Evolutionary conservation across 495 filamentous ascomycete genomes (phyloP).

Genomic region (Aspergillus asperescens): DNA sequence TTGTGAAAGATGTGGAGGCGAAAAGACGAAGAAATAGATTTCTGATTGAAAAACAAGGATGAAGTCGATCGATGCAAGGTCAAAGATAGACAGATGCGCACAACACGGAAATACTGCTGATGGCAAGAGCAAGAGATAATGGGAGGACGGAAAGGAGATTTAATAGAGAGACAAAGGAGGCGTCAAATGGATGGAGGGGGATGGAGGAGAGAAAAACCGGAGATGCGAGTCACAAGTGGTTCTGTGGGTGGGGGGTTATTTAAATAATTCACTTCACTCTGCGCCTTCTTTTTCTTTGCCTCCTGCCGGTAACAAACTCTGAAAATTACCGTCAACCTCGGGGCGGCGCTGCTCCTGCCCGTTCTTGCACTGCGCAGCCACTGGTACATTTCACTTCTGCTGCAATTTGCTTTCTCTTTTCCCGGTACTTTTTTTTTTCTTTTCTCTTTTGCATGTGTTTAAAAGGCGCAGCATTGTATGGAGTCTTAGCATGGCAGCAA

Average conservation of each 20-base stretch:
- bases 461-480: constrained; percentile 13
- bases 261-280: constrained; percentile 1
- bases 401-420: not conserved
- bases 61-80: not conserved
- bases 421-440: not conserved
- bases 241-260: constrained; percentile 18
- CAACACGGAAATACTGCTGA: constrained; percentile 11
- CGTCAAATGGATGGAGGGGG: constrained; percentile 8
- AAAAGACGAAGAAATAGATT: constrained; percentile 16
- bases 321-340: constrained; percentile 16
- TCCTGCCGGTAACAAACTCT: constrained; percentile 6
- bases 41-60: constrained; percentile 10
- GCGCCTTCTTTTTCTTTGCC: constrained; percentile 11
- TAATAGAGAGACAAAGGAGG: constrained; percentile 8
- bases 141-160: constrained; percentile 11
- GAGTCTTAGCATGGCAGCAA: constrained; percentile 9
- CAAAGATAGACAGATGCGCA: constrained; percentile 13
- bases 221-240: constrained; percentile 17
- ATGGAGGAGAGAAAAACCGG: constrained; percentile 13
- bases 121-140: constrained; percentile 5
- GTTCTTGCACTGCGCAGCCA: not conserved
- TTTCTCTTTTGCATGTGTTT: not conserved
- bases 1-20: constrained; percentile 12
- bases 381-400: not conserved
- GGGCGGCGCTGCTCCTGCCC: constrained; percentile 7